A percentile compares a stretch with the other conserved stretches of the same genome.
phyloP scores from a whole-genome alignment of 208 protist genomes.

The Strigomonas culicis region DNA sequence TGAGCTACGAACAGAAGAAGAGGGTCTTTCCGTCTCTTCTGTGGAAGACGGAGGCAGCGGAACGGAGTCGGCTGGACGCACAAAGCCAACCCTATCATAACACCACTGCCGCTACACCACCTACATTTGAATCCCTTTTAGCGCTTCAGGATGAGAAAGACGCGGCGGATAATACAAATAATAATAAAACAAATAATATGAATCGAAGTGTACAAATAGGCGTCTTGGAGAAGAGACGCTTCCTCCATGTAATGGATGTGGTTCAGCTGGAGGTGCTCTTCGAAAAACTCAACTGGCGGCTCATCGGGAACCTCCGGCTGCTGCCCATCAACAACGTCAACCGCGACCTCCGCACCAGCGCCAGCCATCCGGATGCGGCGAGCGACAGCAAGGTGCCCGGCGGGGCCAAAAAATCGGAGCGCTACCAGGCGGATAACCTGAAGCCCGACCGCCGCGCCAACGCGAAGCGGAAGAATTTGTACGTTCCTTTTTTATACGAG shows the following conservation, averaged over 20 bases:
- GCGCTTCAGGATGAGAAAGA: too few species aligned
- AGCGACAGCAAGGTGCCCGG: too few species aligned
- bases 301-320: constrained; percentile 30
- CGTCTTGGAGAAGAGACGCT: background rate
- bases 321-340: constrained; percentile 16
- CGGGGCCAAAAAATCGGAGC: too few species aligned
- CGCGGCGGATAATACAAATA: background rate
- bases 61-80: too few species aligned
- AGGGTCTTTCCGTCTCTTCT: too few species aligned
- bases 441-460: background rate
- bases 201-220: background rate
- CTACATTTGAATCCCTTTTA: too few species aligned
- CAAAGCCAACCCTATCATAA: too few species aligned
- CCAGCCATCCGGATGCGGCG: too few species aligned
- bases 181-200: background rate
- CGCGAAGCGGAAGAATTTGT: background rate
- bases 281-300: constrained; percentile 20
- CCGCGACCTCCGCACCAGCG: background rate
- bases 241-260: constrained; percentile 17
- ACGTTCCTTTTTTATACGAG: constrained; percentile 26
- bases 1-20: constrained; percentile 4
- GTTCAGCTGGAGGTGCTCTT: constrained; percentile 38
- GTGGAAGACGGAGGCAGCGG: too few species aligned
- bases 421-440: too few species aligned
- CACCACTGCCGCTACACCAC: too few species aligned